Conservation (phyloP, 225 moss, liverwort and hornwort species). For the Bryoerythrophyllum caledonicum region DNA sequence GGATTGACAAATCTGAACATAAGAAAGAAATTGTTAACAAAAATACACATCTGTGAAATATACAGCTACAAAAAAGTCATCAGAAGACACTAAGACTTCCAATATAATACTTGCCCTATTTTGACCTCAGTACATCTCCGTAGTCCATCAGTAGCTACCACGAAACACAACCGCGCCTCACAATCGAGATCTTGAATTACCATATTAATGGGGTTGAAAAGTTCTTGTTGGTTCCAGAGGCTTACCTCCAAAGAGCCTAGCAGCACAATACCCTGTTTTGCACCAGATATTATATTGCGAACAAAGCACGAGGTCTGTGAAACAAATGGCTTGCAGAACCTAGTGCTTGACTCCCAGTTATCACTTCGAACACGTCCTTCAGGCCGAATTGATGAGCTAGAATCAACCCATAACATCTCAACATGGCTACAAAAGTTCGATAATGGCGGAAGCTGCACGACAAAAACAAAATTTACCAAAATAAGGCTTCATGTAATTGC, state of each 20-base stretch:
- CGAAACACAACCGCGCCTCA: background rate
- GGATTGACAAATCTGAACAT: conserved; percentile 58
- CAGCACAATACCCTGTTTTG: conserved; percentile 65
- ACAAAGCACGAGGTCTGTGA: conserved; percentile 29
- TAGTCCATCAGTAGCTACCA: conserved; percentile 15
- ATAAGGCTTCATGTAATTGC: background rate
- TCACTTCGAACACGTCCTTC: conserved; percentile 10
- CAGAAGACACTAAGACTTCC: background rate
- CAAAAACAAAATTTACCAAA: background rate
- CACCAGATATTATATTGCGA: conserved; percentile 51
- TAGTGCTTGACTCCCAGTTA: conserved; percentile 19
- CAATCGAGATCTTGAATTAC: conserved; percentile 1
- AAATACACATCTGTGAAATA: conserved; percentile 14
- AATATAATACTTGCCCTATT: background rate
- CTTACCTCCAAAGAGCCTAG: conserved; percentile 69
- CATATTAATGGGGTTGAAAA: background rate
- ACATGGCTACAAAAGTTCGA: conserved; percentile 65
- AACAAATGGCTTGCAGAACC: conserved; percentile 29
- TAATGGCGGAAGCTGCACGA: conserved; percentile 73
- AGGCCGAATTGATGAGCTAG: conserved; percentile 38
- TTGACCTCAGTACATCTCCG: background rate
- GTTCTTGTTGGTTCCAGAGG: background rate
- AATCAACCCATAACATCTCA: conserved; percentile 50
- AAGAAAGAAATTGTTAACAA: conserved; percentile 9
- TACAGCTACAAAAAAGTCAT: conserved; percentile 13